Percentiles rank a stretch among this genome's conserved stretches.
phyloP scores from a whole-genome alignment of 306 rosid species.

The Luffa acutangula region DNA sequence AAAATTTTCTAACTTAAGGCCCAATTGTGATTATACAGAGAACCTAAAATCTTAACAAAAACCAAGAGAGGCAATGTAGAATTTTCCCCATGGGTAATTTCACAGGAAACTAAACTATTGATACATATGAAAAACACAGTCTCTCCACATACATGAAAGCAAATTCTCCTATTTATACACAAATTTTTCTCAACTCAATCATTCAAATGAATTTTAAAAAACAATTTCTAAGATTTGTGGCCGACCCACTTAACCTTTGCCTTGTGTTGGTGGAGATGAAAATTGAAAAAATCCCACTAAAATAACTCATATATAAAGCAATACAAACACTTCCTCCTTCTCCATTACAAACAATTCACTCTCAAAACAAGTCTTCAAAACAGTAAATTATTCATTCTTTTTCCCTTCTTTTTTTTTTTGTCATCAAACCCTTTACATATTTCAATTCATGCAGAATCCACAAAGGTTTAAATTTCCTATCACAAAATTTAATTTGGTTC shows the following conservation, averaged over 20 bases:
- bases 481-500: neutral
- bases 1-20: too few species aligned
- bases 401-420: neutral
- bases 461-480: neutral
- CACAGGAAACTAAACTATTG: neutral
- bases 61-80: neutral
- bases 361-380: neutral
- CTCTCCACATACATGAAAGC: conserved; percentile 3
- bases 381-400: neutral
- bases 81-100: neutral
- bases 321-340: neutral
- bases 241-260: neutral
- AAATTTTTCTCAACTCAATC: conserved; percentile 13
- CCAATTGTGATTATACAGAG: too few species aligned
- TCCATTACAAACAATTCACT: neutral
- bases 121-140: neutral
- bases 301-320: neutral
- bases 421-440: neutral
- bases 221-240: conserved; percentile 7
- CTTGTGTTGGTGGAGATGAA: neutral
- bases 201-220: conserved; percentile 11
- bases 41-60: neutral
- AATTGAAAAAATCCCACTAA: neutral
- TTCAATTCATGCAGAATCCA: neutral
- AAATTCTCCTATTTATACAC: conserved; percentile 24